A percentile compares a stretch with the other conserved stretches of the same genome.
Evolutionary conservation across 2,329 filamentous ascomycete genomes (phyloP).

Genomic region (Penicillium brasilianum): DNA sequence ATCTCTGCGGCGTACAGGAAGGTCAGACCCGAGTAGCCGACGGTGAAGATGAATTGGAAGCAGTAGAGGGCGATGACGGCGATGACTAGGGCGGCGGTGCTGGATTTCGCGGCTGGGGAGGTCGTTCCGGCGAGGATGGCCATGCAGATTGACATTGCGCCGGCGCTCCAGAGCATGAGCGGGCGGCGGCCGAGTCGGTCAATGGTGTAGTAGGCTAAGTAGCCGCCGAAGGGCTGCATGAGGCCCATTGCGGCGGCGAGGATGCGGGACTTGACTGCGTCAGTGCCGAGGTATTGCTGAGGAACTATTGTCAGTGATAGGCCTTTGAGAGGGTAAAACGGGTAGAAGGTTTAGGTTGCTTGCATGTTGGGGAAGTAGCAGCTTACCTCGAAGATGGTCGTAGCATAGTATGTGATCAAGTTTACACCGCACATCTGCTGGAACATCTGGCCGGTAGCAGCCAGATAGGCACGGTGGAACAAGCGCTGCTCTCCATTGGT

Average conservation of each 20-base stretch:
- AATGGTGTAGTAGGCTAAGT: constrained; percentile 54
- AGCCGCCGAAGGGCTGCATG: constrained; percentile 45
- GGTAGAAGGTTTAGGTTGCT: neutral
- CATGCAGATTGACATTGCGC: constrained; percentile 37
- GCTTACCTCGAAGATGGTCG: constrained; percentile 37
- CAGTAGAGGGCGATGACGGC: constrained; percentile 63
- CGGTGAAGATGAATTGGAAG: constrained; percentile 65
- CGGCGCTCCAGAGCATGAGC: constrained; percentile 43
- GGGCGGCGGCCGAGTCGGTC: constrained; percentile 47
- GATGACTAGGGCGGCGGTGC: constrained; percentile 55
- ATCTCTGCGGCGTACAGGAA: constrained; percentile 66
- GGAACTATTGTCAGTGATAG: neutral
- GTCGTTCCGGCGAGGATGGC: constrained; percentile 56
- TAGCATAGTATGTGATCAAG: constrained; percentile 44
- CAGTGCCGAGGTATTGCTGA: constrained; percentile 37
- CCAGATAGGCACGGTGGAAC: constrained; percentile 42
- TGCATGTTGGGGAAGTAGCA: neutral
- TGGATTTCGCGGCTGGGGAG: constrained; percentile 42
- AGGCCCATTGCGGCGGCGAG: constrained; percentile 38
- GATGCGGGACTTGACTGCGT: constrained; percentile 32
- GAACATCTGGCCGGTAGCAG: constrained; percentile 42
- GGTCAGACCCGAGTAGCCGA: constrained; percentile 64
- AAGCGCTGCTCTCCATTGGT: constrained; percentile 42
- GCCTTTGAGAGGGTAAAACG: neutral
- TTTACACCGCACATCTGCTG: constrained; percentile 47